Evolutionary conservation across 208 protist genomes (phyloP).

Genomic region (Wallacemonas sp.): DNA sequence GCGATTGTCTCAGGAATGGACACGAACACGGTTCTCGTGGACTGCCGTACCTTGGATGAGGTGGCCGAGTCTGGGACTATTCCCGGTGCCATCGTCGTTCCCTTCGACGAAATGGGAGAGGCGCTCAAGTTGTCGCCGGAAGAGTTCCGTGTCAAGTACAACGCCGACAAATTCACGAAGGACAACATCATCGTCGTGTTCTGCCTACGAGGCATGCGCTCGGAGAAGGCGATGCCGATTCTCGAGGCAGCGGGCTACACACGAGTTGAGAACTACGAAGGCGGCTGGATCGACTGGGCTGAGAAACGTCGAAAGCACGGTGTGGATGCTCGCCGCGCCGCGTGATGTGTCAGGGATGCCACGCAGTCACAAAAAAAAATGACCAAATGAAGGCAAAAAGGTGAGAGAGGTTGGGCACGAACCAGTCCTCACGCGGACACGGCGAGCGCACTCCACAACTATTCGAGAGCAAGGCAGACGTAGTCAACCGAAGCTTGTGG

Average conservation of each 20-base stretch:
- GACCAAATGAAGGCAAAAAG: too few relatives aligned
- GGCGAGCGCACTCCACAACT: too few relatives aligned
- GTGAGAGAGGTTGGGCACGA: too few relatives aligned
- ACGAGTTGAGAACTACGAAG: slow-evolving; percentile 2
- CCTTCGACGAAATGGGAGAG: slow-evolving; percentile 1
- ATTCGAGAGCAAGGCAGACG: too few relatives aligned
- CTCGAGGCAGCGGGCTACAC: slow-evolving; percentile 18
- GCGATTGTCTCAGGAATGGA: slow-evolving; percentile 6
- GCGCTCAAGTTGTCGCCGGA: not conserved
- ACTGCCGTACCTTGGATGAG: slow-evolving; percentile 16
- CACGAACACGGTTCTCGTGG: slow-evolving; percentile 2
- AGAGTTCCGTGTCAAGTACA: slow-evolving; percentile 5
- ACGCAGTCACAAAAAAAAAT: too few relatives aligned
- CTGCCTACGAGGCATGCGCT: slow-evolving; percentile 20
- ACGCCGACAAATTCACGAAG: slow-evolving; percentile 6
- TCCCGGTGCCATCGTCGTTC: slow-evolving; percentile 18
- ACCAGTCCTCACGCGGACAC: too few relatives aligned
- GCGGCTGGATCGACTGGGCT: slow-evolving; percentile 19
- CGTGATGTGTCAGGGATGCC: too few relatives aligned
- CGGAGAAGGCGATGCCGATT: not conserved
- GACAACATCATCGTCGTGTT: slow-evolving; percentile 16
- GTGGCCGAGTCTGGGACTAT: slow-evolving; percentile 9
- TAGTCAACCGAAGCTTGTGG: too few relatives aligned
- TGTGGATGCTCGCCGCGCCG: not conserved
- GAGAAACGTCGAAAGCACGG: not conserved